Evolutionary conservation across 1,284 basidiomycete species (phyloP).

Genomic region (Cutaneotrichosporon arboriforme): DNA sequence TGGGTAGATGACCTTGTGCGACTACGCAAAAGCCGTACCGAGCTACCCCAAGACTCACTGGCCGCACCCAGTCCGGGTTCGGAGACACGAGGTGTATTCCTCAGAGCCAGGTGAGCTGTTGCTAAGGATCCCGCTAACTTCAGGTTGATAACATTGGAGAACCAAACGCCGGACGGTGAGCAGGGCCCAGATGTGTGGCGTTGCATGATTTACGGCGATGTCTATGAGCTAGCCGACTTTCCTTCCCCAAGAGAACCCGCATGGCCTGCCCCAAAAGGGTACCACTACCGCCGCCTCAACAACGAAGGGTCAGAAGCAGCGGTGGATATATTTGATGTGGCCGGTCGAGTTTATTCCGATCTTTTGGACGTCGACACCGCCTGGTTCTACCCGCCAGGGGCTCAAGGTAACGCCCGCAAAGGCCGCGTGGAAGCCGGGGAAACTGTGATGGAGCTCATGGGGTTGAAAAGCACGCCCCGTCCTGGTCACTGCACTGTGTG

Average conservation of each 20-base stretch:
- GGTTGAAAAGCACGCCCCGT: not conserved
- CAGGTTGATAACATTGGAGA: constrained; percentile 3
- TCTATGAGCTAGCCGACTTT: constrained; percentile 24
- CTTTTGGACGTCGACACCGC: constrained; percentile 21
- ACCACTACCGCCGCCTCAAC: constrained; percentile 30
- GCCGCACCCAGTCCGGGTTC: constrained; percentile 20
- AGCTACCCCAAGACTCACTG: constrained; percentile 24
- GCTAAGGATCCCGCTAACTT: not conserved
- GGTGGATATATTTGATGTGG: constrained; percentile 39
- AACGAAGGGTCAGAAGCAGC: constrained; percentile 23
- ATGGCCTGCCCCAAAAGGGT: constrained; percentile 22
- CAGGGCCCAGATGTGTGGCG: constrained; percentile 17
- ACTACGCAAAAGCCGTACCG: constrained; percentile 45
- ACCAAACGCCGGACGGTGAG: not conserved
- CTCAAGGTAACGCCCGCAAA: not conserved
- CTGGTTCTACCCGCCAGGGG: constrained; percentile 5
- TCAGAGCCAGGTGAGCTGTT: constrained; percentile 29
- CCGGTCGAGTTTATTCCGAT: constrained; percentile 37
- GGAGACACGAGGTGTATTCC: constrained; percentile 22
- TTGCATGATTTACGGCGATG: constrained; percentile 36
- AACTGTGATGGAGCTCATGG: not conserved
- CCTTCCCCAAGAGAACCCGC: not conserved
- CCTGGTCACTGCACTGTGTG: not conserved
- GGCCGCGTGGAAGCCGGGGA: not conserved
- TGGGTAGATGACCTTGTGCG: constrained; percentile 79